Evolutionary conservation across 2,329 filamentous ascomycete species (phyloP), one percentile per base, ranked within the genome.

Genomic region (Fusarium drepaniforme): DNA sequence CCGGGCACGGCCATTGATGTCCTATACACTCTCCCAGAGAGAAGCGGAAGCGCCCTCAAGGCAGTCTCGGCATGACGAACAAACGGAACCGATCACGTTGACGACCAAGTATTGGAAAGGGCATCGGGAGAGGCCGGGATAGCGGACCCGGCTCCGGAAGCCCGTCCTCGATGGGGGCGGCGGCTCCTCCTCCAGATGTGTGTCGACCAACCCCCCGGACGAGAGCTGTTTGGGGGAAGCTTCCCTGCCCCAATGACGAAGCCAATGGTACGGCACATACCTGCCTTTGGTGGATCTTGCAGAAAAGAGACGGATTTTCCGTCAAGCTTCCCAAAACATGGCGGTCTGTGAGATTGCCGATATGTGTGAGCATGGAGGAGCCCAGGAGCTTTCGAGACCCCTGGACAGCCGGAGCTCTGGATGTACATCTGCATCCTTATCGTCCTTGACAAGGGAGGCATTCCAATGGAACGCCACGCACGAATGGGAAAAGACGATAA

Each of bases 121-220:
- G 38, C n/a, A 57, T 73, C 72, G 72, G 72, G 53, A 75, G 72
- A 58, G 68, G 46, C 65, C 72, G 72, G 72, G 64, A 72, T 37
- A 68, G 53, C 68, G 57, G 70, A 66, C 40, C 72, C 72, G 72
- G 61, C 70, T 66, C 71, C 67, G 71, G 71, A 49, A 64, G 66
- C n/a, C 66, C 58, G 61, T 51, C 40, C 33, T 15, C 25, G 16
- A 40, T 23, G 28, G 62, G 46, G 23, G 33, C 42, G n/a, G 38
- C 35, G 65, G 56, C 64, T 63, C 5, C 49, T 53, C 49, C 49
- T 33, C 49, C 49, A 59, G 35, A 40, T 37, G 35, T 30, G 23
- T 23, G 44, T 49, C 15, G 23, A 49, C 44, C 23, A 49, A 25
- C 9, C 28, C 25, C 65, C 68, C 42, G 18, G 49, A 12, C 40